Evolutionary conservation across 495 filamentous ascomycete species (phyloP), one percentile per base, ranked within the genome.

Genomic region (Annulohypoxylon bovei): DNA sequence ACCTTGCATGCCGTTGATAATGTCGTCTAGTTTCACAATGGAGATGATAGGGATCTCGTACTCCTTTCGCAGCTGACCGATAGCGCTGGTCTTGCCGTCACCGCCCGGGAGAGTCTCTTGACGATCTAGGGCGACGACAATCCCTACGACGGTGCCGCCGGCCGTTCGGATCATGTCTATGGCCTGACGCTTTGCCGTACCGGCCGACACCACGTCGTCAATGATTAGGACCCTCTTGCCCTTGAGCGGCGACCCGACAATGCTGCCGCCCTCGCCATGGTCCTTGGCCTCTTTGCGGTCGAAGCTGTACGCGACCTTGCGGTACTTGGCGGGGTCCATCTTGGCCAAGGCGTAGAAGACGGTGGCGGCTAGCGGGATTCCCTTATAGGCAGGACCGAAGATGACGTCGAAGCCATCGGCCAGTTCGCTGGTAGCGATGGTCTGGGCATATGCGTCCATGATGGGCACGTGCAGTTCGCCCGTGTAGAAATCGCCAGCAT

Each of bases 261-360:
- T 94, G 76, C 85, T 90, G 23, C 95, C 95, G 42, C 93, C 93
- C 78, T 99, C 95, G 33, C 95, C 95, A 80, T 98, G 95, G 71
- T 90, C 89, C 83, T 98, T 98, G 67, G 88, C 89, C 78, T 99
- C 95, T 79, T 98, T 99, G 72, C 95, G 89, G 83, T 98, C 94
- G 85, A 95, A 98, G 28, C 87, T 89, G 81, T 97, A 98, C 75
- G 87, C 90, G 44, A 89, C 82, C n/a, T 81, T 68, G 11, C 79
- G 82, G 70, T 85, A 93, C 44, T 77, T 81, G 30, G 72, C 72
- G 6, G 80, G 76, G 68, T 92, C 89, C 4, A 93, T 80, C 66
- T 87, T 83, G 59, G 85, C 85, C 2, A 98, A 85, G 72, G 91
- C 88, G 74, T 88, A 86, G 37, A 89, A 84, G 6, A 92, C 89